Conservation (phyloP, 176 grass and related monocot genomes). For the Carex littledalei region DNA sequence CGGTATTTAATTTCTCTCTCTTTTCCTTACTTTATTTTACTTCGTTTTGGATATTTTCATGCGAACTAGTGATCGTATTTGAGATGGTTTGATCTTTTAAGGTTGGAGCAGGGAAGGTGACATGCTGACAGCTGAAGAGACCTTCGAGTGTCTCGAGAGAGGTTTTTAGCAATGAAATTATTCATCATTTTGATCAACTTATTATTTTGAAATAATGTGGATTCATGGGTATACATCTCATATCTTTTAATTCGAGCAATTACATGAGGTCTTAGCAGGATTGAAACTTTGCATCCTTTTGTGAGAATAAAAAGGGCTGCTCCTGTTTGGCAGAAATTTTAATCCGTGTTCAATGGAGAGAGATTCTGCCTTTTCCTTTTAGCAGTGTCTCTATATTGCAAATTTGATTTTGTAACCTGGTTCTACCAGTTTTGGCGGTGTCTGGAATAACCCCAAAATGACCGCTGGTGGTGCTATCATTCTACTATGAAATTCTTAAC, state of each 20-base stretch:
- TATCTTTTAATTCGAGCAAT: not conserved
- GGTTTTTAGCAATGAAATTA: slow-evolving; percentile 20
- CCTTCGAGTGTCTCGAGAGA: slow-evolving; percentile 59
- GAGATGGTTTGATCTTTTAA: not conserved
- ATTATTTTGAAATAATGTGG: not conserved
- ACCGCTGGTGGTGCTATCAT: no score
- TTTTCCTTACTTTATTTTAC: no score
- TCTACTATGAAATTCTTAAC: no score
- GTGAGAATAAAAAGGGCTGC: not conserved
- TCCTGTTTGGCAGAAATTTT: not conserved
- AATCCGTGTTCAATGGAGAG: not conserved
- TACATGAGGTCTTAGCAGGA: not conserved
- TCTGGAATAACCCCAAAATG: not conserved
- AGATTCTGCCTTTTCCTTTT: not conserved
- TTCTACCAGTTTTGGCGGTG: not conserved
- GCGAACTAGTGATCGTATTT: not conserved
- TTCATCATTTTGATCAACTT: not conserved
- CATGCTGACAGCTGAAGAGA: slow-evolving; percentile 40
- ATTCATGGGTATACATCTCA: not conserved
- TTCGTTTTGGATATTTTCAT: not conserved
- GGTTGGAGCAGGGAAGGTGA: slow-evolving; percentile 79
- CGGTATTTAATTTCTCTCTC: slow-evolving; percentile 13
- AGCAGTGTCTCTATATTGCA: not conserved
- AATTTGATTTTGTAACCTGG: not conserved
- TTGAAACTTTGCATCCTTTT: not conserved